Evolutionary conservation across 441 rosid genomes (phyloP).

Genomic region (Gossypium aridum): DNA sequence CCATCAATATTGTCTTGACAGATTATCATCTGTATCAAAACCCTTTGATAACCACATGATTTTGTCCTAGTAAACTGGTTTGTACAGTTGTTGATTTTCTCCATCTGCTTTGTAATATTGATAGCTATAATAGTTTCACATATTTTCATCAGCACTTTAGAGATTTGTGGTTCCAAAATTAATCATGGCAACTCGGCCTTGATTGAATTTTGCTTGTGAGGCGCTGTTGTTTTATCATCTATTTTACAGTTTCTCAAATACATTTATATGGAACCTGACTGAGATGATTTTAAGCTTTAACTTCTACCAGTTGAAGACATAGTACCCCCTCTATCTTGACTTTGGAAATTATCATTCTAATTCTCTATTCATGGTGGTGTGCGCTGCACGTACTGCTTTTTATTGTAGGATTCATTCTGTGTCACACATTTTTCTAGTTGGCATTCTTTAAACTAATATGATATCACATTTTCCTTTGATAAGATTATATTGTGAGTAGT

Average conservation of each 20-base stretch:
- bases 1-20: background rate
- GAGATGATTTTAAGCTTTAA: background rate
- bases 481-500: background rate
- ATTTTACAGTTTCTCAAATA: background rate
- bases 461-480: background rate
- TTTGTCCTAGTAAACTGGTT: background rate
- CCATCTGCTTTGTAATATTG: background rate
- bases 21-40: background rate
- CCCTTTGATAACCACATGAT: slow-evolving; percentile 4
- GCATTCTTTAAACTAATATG: background rate
- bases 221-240: background rate
- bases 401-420: background rate
- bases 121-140: background rate
- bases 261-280: background rate
- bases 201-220: background rate
- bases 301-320: background rate
- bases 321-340: background rate
- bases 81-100: background rate
- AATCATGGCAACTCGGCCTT: background rate
- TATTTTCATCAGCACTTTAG: background rate
- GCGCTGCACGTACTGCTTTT: background rate
- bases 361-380: background rate
- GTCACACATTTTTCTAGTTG: background rate
- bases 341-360: background rate
- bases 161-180: background rate